These are phyloP conservation scores for Cucumis melo DNA, from an alignment of 306 rosid genomes.

Conservation along the genomic window DNA sequence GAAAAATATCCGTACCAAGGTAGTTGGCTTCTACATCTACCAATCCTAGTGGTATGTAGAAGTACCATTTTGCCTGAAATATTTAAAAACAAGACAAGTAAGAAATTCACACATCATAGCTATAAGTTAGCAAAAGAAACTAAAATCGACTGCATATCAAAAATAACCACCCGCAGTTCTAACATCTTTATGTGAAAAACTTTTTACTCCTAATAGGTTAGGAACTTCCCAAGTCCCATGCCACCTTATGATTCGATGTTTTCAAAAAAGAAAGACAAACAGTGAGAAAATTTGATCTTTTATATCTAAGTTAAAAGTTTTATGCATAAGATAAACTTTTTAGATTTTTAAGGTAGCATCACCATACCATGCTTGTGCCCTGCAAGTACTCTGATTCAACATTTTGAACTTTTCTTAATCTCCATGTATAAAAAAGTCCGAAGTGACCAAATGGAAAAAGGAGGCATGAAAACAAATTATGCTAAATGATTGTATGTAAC, in stretches of 20 bases:
- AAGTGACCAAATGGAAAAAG: neutral
- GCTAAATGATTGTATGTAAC: neutral
- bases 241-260: neutral
- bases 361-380: neutral
- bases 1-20: slow-evolving; percentile 41
- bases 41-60: slow-evolving; percentile 63
- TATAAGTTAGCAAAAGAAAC: neutral
- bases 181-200: neutral
- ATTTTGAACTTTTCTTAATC: neutral
- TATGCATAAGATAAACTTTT: neutral
- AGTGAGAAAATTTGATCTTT: too few relatives aligned
- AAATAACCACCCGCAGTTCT: neutral
- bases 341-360: neutral
- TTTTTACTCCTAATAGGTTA: neutral
- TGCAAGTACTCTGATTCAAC: neutral
- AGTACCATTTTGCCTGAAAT: slow-evolving; percentile 81
- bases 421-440: neutral
- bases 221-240: neutral
- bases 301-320: neutral
- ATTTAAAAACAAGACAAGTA: slow-evolving; percentile 4
- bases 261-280: neutral
- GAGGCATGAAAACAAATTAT: neutral
- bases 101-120: neutral
- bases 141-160: neutral
- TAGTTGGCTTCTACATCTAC: slow-evolving; percentile 94